These are phyloP conservation scores for Suillus subluteus DNA, from an alignment of 768 basidiomycete genomes.

Conservation along the genomic window DNA sequence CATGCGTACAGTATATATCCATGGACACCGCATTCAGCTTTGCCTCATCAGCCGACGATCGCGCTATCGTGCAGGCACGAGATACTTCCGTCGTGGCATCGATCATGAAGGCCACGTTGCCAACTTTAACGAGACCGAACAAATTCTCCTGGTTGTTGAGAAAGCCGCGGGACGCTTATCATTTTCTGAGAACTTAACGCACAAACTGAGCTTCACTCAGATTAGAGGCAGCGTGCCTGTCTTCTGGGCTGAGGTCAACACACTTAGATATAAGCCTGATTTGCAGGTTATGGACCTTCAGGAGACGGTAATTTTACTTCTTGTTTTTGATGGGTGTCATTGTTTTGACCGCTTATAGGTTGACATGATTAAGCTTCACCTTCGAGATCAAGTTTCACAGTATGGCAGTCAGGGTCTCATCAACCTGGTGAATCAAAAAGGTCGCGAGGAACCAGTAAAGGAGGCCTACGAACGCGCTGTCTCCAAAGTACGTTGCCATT, in stretches of 20 bases:
- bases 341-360: slow-evolving; percentile 45
- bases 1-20: slow-evolving; percentile 72
- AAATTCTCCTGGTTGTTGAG: slow-evolving; percentile 80
- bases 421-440: slow-evolving; percentile 93
- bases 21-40: slow-evolving; percentile 79
- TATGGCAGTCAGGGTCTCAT: slow-evolving; percentile 85
- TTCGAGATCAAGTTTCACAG: slow-evolving; percentile 66
- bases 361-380: slow-evolving; percentile 71
- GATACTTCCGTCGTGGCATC: slow-evolving; percentile 94
- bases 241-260: slow-evolving; percentile 97
- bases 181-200: slow-evolving; percentile 50
- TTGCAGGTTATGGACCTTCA: slow-evolving; percentile 93
- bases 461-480: slow-evolving; percentile 89
- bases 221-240: slow-evolving; percentile 92
- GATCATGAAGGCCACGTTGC: slow-evolving; percentile 89
- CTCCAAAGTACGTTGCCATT: slow-evolving; percentile 49
- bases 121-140: slow-evolving; percentile 99
- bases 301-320: slow-evolving; percentile 66
- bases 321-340: slow-evolving; percentile 7
- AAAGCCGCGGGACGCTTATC: slow-evolving; percentile 45
- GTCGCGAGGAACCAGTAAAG: slow-evolving; percentile 91
- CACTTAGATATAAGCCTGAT: slow-evolving; percentile 94
- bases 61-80: slow-evolving; percentile 92
- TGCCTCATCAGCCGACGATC: slow-evolving; percentile 92
- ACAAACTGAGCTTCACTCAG: slow-evolving; percentile 87